Evolutionary conservation across 805 yeast genomes (phyloP).

Genomic region (Wickerhamiella galacta): DNA sequence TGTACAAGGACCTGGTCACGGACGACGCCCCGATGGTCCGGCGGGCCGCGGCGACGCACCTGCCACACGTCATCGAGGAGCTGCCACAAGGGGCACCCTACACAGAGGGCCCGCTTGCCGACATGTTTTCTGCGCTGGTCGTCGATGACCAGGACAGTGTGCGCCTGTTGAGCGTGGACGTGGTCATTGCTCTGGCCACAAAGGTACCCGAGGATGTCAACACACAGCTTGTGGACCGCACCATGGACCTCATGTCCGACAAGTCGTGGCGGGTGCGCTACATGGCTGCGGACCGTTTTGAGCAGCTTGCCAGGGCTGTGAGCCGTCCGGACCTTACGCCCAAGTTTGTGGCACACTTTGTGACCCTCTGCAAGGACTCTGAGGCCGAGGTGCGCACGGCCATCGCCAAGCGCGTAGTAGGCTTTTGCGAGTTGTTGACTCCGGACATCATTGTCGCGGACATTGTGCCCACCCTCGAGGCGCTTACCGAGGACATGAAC

Average conservation of each 20-base stretch:
- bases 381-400: constrained; percentile 97
- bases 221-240: constrained; percentile 26
- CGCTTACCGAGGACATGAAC: constrained; percentile 73
- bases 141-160: constrained; percentile 91
- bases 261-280: constrained; percentile 97
- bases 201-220: constrained; percentile 15
- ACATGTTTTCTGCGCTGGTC: constrained; percentile 63
- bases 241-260: constrained; percentile 62
- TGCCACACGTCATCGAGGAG: constrained; percentile 57
- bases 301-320: constrained; percentile 50
- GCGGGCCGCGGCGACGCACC: constrained; percentile 75
- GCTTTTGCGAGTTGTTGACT: constrained; percentile 21
- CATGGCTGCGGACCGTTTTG: constrained; percentile 92
- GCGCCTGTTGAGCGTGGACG: constrained; percentile 75
- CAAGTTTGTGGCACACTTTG: constrained; percentile 48
- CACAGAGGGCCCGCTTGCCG: constrained; percentile 44
- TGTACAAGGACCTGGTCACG: constrained; percentile 52
- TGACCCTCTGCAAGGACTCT: constrained; percentile 66
- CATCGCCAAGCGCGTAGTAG: constrained; percentile 76
- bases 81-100: constrained; percentile 18
- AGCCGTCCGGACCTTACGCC: constrained; percentile 38
- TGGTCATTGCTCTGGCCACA: constrained; percentile 58
- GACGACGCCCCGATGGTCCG: constrained; percentile 98
- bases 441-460: constrained; percentile 42
- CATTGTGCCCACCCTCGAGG: constrained; percentile 69